phyloP scores from a whole-genome alignment of 352 stramenopile genomes.

The Phytophthora pini region DNA sequence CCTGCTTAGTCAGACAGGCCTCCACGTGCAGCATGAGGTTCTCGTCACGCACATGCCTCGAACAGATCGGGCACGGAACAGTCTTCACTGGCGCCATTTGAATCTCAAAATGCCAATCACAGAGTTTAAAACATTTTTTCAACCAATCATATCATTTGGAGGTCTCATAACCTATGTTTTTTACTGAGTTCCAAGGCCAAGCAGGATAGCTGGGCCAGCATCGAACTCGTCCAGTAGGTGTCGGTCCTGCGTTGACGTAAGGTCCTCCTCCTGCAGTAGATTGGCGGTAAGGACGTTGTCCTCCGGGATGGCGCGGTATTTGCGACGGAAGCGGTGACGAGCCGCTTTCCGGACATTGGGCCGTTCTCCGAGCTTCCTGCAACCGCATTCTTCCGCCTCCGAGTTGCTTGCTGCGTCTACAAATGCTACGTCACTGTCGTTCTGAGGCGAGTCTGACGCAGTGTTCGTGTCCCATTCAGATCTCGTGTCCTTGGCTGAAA shows the following conservation, averaged over 20 bases:
- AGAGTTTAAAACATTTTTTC: conserved; percentile 13
- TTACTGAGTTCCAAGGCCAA: no score
- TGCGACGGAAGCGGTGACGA: conserved; percentile 39
- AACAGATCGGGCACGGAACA: conserved; percentile 76
- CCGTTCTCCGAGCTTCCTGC: conserved; percentile 40
- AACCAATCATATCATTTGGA: conserved; percentile 29
- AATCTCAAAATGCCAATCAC: conserved; percentile 2
- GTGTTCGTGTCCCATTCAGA: conserved; percentile 25
- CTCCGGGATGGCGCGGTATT: conserved; percentile 44
- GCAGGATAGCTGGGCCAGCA: conserved; percentile 27
- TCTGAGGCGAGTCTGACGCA: conserved; percentile 15
- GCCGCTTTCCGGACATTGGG: conserved; percentile 30
- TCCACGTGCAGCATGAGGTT: conserved; percentile 83
- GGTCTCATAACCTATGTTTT: background rate
- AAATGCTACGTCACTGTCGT: conserved; percentile 27
- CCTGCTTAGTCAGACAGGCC: conserved; percentile 53
- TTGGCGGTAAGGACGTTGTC: conserved; percentile 44
- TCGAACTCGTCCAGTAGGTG: conserved; percentile 43
- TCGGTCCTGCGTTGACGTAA: conserved; percentile 34
- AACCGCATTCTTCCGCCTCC: conserved; percentile 36
- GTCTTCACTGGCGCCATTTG: conserved; percentile 34
- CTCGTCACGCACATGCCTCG: conserved; percentile 71
- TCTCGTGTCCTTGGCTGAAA: conserved; percentile 1
- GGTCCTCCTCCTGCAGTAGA: conserved; percentile 39
- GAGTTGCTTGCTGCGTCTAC: conserved; percentile 30